phyloP scores from a whole-genome alignment of 78 protist species.

The Dictyostelium intermedium region DNA sequence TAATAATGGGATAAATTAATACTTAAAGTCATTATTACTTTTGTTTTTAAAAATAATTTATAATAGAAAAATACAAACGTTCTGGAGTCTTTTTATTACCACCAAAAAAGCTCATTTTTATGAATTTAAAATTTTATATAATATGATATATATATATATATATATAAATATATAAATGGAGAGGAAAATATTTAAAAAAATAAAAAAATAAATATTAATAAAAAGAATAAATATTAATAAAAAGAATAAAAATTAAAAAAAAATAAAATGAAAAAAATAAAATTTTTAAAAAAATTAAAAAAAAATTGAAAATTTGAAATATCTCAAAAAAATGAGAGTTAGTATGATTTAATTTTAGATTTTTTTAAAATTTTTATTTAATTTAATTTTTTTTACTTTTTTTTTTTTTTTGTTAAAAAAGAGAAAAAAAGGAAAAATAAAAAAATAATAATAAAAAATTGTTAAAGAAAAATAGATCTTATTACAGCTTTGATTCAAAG shows the following conservation, averaged over 20 bases:
- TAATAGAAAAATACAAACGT: neutral
- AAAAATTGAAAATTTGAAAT: neutral
- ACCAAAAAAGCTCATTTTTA: neutral
- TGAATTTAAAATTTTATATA: neutral
- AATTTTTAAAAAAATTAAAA: neutral
- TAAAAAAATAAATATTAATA: neutral
- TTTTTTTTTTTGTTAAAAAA: neutral
- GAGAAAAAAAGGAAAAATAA: neutral
- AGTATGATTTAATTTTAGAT: neutral
- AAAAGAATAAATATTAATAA: neutral
- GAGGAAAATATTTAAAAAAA: too few species aligned
- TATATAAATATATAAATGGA: neutral
- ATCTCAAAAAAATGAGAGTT: neutral
- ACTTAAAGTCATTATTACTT: neutral
- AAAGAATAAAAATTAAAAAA: neutral
- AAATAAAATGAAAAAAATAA: neutral
- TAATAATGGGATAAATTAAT: neutral
- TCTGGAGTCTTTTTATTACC: conserved; percentile 1
- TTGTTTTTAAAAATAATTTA: too few species aligned
- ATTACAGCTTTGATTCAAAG: neutral
- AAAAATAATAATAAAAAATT: too few species aligned
- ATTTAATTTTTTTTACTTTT: neutral
- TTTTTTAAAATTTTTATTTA: neutral
- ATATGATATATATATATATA: neutral
- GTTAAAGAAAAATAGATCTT: too few species aligned